phyloP scores from a whole-genome alignment of 495 filamentous ascomycete genomes.

The Amorphotheca resinae region DNA sequence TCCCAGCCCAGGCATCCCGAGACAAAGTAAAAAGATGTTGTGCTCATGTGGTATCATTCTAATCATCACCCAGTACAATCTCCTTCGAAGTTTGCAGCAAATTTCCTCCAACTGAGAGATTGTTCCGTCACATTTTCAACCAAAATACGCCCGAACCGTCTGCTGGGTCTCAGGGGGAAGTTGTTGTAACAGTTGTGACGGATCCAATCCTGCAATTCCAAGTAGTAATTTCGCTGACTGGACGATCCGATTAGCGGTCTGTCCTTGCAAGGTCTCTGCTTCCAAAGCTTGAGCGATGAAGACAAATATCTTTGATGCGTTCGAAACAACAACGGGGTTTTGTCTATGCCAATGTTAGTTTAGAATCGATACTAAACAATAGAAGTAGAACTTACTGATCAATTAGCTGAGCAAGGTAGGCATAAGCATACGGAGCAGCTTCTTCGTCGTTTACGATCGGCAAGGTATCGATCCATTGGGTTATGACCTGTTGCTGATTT shows the following conservation, averaged over 20 bases:
- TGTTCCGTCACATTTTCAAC: constrained; percentile 26
- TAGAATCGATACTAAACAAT: background rate
- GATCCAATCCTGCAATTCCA: constrained; percentile 53
- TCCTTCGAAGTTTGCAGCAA: background rate
- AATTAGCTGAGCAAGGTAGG: constrained; percentile 81
- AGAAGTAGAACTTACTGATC: constrained; percentile 62
- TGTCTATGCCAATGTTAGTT: constrained; percentile 40
- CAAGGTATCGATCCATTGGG: constrained; percentile 77
- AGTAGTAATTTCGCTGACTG: constrained; percentile 62
- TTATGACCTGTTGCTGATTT: constrained; percentile 58
- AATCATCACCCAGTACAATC: constrained; percentile 5
- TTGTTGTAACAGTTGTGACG: constrained; percentile 52
- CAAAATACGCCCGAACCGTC: constrained; percentile 60
- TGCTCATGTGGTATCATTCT: constrained; percentile 11
- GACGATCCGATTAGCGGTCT: constrained; percentile 61
- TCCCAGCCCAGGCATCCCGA: constrained; percentile 1
- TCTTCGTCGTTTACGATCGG: constrained; percentile 94
- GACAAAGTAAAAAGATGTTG: constrained; percentile 12
- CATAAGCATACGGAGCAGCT: constrained; percentile 92
- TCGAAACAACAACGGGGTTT: constrained; percentile 67
- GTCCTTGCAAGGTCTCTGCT: constrained; percentile 76
- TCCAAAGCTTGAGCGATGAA: constrained; percentile 80
- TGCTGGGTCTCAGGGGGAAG: constrained; percentile 66
- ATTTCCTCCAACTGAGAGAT: too few species aligned
- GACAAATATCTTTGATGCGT: constrained; percentile 67